These are phyloP conservation scores for Diaporthe longicolla DNA, from an alignment of 2,329 filamentous ascomycete genomes.

Conservation along the genomic window DNA sequence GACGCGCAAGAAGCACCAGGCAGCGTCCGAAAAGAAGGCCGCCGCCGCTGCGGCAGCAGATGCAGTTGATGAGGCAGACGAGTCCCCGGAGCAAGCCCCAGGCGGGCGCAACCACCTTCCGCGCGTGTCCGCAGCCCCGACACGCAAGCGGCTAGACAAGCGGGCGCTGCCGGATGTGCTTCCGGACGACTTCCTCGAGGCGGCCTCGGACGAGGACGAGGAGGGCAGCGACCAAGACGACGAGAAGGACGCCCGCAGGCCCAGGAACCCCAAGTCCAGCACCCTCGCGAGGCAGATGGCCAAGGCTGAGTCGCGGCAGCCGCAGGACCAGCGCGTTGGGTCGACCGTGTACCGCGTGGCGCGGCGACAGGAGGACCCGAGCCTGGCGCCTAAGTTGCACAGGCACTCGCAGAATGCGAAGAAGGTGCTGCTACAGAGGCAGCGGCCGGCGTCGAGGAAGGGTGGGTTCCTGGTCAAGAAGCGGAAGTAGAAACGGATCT, in stretches of 20 bases:
- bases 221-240: conserved; percentile 41
- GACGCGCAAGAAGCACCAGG: conserved; percentile 58
- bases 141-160: conserved; percentile 52
- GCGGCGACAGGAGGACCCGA: conserved; percentile 58
- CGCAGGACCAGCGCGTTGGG: conserved; percentile 65
- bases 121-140: conserved; percentile 35
- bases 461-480: conserved; percentile 62
- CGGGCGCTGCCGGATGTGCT: conserved; percentile 60
- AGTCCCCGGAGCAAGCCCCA: conserved; percentile 41
- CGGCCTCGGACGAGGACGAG: conserved; percentile 58
- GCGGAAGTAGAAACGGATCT: conserved; percentile 42
- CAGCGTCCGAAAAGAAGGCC: conserved; percentile 47
- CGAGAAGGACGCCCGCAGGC: conserved; percentile 46
- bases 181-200: conserved; percentile 69
- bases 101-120: conserved; percentile 15
- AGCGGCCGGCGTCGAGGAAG: conserved; percentile 55
- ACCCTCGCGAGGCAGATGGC: conserved; percentile 56
- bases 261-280: conserved; percentile 62
- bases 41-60: conserved; percentile 45
- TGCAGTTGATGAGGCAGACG: conserved; percentile 39
- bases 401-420: conserved; percentile 60
- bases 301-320: conserved; percentile 52
- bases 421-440: conserved; percentile 62
- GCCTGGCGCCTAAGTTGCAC: conserved; percentile 63
- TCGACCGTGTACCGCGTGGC: conserved; percentile 68